phyloP scores from a whole-genome alignment of 331 rosid species.

The Quercus lobata region DNA sequence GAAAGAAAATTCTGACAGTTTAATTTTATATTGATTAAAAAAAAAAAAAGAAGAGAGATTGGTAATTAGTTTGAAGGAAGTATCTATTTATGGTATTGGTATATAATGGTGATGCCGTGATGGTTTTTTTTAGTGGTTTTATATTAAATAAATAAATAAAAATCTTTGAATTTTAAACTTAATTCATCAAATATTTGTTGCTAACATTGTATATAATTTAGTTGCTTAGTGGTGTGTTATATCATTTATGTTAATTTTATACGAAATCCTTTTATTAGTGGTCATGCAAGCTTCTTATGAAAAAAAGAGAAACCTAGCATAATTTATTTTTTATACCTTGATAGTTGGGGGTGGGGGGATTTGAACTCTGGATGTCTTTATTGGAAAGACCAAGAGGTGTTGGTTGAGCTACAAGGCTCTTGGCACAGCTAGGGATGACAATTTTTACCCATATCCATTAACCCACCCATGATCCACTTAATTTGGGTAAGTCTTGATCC shows the following conservation, averaged over 20 bases:
- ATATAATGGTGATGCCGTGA: background rate
- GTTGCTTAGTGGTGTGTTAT: background rate
- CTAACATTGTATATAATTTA: background rate
- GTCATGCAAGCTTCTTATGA: background rate
- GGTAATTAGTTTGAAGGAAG: background rate
- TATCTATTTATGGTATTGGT: background rate
- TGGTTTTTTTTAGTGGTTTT: background rate
- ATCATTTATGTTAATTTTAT: background rate
- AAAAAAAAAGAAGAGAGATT: background rate
- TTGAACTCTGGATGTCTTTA: too few species aligned
- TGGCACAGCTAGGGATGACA: too few species aligned
- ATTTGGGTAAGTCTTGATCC: too few species aligned
- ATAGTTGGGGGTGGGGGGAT: too few species aligned
- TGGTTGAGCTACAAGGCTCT: too few species aligned
- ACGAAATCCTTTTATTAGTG: background rate
- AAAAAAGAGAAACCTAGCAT: background rate
- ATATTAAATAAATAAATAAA: background rate
- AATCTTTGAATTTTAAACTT: too few species aligned
- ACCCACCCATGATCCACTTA: too few species aligned
- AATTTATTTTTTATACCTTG: too few species aligned
- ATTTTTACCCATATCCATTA: too few species aligned
- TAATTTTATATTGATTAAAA: background rate
- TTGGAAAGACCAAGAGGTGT: too few species aligned
- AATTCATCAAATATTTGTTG: background rate
- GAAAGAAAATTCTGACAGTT: background rate